Base-by-base conservation (phyloP, 202 grass and related monocot genomes). In the Bolboschoenoplectus hybrid region DNA sequence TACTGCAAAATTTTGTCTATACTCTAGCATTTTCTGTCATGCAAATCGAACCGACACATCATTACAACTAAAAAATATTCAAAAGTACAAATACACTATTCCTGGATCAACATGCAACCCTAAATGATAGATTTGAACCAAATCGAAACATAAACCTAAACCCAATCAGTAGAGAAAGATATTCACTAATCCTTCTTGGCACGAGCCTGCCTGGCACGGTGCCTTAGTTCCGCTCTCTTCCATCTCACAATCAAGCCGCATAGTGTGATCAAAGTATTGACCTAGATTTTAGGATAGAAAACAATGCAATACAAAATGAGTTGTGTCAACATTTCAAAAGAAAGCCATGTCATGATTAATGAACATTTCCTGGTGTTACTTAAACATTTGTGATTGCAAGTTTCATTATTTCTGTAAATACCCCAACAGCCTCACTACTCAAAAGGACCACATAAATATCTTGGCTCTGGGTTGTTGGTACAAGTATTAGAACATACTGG, bases 231-330 rank as follows among this genome's bases (percentile, higher is more conserved):
- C 46, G 90, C 92, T 81, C 85, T 92, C 86, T 96, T 96, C 93
- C 97, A 99, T 82, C 76, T 89, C 56, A 96, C 89, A 6, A 99
- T 94, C 39, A 96, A 80, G 47, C 88, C 60, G 82, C 89, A 92
- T 11, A 98, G 74, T 7, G 90, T 94, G 67, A 96, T 89, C 65
- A 94, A 92, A 63, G 90, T 94, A 89, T 96, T 99, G 64, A 96
- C 93, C 97, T 99, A 74, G 61, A 41, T 34, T 73, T 20, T 74
- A 64, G 74, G 68, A 74, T n/a, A 87, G 13, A 68, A 7, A 86
- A 76, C 3, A 82, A 47, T 12, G 14, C 4, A 65, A 41, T 69
- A 66, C 13, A 43, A 52, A 83, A 88, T 75, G 41, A 73, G 51
- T 52, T 47, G 36, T 34, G 57, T 66, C 35, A 82, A 51, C 44